These are phyloP conservation scores for Fusarium hainanense DNA, from an alignment of 2,329 filamentous ascomycete genomes.

Conservation along the genomic window DNA sequence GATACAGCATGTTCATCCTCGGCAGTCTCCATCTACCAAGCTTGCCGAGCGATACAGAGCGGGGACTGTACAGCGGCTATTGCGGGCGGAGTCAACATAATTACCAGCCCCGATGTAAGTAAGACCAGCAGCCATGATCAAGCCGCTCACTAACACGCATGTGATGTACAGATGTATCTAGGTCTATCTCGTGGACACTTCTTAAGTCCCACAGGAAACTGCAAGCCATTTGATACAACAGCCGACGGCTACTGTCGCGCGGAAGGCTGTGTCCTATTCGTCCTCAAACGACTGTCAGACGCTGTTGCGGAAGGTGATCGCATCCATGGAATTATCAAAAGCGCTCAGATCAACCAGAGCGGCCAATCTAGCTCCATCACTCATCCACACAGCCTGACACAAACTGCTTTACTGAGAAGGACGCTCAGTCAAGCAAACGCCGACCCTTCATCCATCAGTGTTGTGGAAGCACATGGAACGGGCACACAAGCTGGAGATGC, in stretches of 20 bases:
- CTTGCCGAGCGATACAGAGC: not conserved
- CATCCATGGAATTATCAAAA: conserved; percentile 1
- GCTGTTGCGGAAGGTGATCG: not conserved
- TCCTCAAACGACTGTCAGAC: not conserved
- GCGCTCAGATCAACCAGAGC: conserved; percentile 1
- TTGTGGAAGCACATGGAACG: not conserved
- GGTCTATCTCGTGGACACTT: conserved; percentile 1
- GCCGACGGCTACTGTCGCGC: conserved; percentile 5
- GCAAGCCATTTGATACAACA: conserved; percentile 1
- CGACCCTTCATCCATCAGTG: not conserved
- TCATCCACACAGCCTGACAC: not conserved
- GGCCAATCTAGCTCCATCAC: conserved; percentile 1
- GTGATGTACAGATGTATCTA: not conserved
- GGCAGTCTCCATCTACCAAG: not conserved
- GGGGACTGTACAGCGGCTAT: conserved; percentile 4
- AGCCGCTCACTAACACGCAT: too few relatives aligned
- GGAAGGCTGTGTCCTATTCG: not conserved
- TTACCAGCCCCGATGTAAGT: conserved; percentile 8
- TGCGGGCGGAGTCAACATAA: not conserved
- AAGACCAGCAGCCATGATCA: too few relatives aligned
- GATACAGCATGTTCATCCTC: conserved; percentile 9
- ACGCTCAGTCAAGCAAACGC: not conserved
- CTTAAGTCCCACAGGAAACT: not conserved
- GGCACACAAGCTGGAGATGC: conserved; percentile 7
- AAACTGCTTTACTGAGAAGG: too few relatives aligned